Evolutionary conservation across 495 filamentous ascomycete species (phyloP).

Genomic region (Aspergillus bertholletiae): DNA sequence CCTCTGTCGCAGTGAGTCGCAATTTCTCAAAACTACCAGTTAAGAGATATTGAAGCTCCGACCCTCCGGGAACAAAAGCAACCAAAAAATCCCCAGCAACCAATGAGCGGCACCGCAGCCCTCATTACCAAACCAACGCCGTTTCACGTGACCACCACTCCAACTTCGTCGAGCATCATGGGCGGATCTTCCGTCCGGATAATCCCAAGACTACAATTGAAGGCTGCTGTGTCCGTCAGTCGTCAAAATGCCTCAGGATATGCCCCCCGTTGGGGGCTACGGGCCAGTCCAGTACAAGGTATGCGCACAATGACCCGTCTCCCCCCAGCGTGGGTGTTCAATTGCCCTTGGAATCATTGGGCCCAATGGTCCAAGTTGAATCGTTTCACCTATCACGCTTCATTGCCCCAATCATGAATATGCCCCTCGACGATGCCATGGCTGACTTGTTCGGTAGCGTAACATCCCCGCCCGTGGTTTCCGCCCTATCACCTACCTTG

Average conservation of each 20-base stretch:
- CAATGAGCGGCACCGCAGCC: conserved; percentile 30
- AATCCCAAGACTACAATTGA: conserved; percentile 18
- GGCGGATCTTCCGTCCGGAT: conserved; percentile 6
- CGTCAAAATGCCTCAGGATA: conserved; percentile 66
- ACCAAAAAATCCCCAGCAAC: conserved; percentile 10
- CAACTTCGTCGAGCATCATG: conserved; percentile 34
- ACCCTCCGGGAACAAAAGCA: not conserved
- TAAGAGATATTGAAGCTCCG: not conserved
- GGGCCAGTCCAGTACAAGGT: conserved; percentile 95
- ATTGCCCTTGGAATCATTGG: not conserved
- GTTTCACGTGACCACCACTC: conserved; percentile 33
- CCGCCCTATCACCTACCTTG: conserved; percentile 72
- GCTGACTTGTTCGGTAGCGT: conserved; percentile 51
- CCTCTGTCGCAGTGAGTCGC: conserved; percentile 10
- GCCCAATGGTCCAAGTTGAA: not conserved
- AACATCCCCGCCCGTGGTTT: conserved; percentile 92
- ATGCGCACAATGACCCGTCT: conserved; percentile 22
- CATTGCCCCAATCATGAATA: not conserved
- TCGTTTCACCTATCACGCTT: not conserved
- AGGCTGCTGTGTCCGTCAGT: conserved; percentile 16
- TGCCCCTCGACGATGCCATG: not conserved
- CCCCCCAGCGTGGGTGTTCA: not conserved
- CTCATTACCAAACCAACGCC: conserved; percentile 30
- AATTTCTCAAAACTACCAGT: too few relatives aligned
- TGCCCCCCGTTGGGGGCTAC: conserved; percentile 93